Evolutionary conservation across 1,284 basidiomycete genomes (phyloP).

Genomic region (Bjerkandera adusta): DNA sequence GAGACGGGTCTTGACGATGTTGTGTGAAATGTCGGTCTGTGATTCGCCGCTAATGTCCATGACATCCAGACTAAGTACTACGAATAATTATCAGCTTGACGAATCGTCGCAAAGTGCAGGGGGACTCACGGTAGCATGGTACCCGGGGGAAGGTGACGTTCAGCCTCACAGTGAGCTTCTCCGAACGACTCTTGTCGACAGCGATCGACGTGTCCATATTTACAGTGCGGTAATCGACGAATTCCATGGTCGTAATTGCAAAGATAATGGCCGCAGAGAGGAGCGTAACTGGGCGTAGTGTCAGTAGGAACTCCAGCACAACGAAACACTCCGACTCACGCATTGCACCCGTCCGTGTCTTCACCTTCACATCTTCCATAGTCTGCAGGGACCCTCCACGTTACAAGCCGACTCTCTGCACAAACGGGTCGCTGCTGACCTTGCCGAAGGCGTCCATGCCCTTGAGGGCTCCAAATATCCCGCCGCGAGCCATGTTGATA

Average conservation of each 20-base stretch:
- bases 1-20: slow-evolving; percentile 84
- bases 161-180: slow-evolving; percentile 89
- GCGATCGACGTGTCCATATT: slow-evolving; percentile 86
- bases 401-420: slow-evolving; percentile 12
- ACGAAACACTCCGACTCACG: slow-evolving; percentile 49
- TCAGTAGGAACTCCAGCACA: slow-evolving; percentile 2
- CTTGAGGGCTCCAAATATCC: slow-evolving; percentile 71
- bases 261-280: slow-evolving; percentile 91
- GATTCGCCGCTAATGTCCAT: slow-evolving; percentile 99
- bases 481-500: slow-evolving; percentile 60
- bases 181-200: slow-evolving; percentile 92
- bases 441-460: slow-evolving; percentile 98
- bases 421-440: slow-evolving; percentile 42
- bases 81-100: not conserved
- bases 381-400: slow-evolving; percentile 54
- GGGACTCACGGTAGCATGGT: slow-evolving; percentile 87
- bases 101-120: not conserved
- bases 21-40: slow-evolving; percentile 88
- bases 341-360: slow-evolving; percentile 90
- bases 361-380: slow-evolving; percentile 97
- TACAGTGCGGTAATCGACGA: slow-evolving; percentile 90
- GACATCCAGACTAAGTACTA: slow-evolving; percentile 92
- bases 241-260: slow-evolving; percentile 90
- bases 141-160: slow-evolving; percentile 97
- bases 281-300: slow-evolving; percentile 72